Evolutionary conservation across 768 basidiomycete genomes (phyloP), one percentile per base, ranked within the genome.

Genomic region (Clavulina sp.): DNA sequence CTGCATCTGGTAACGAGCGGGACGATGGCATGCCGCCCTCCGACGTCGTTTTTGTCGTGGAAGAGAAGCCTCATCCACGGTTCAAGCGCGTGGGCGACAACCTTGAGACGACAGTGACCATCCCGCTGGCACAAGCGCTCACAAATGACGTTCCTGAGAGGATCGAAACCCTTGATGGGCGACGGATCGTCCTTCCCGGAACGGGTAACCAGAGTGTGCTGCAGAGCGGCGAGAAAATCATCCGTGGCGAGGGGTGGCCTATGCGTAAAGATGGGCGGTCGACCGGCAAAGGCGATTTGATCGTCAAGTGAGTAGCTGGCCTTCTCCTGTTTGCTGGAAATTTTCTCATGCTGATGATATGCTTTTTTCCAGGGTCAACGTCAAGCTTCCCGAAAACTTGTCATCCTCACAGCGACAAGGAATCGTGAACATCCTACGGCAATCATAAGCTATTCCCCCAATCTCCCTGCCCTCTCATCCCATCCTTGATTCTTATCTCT

Each of bases 41-140:
- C 60, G 87, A 92, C 63, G 73, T 99, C n/a, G 91, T 91, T 30
- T 96, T 99, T 62, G 77, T 93, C 44, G 77, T 95, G n/a, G 92
- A 95, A 64, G 89, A 96, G 67, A 96, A 93, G 66, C 80, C 81
- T 5, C 86, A 97, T 64, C 64, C 73, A 0, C 63, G 70, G 18
- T 95, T 86, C 65, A 73, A 68, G 53, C 74, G 92, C 23, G 79
- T 84, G 5, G 87, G 82, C 30, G 84, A 93, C 66, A 80, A 95
- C 63, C 74, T 96, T 43, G 61, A 74, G 41, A 73, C 73, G 53
- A 70, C 62, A 19, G 51, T 83, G 38, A 69, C 73, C 56, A 67
- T 96, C 50, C 72, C 87, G 9, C 74, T 96, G 1, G 77, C 88
- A 23, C 87, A 95, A 30, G 91, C 92, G 1, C 68, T 97, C 21